Conservation (phyloP, 2,329 filamentous ascomycete species). For the Claviceps cyperi region DNA sequence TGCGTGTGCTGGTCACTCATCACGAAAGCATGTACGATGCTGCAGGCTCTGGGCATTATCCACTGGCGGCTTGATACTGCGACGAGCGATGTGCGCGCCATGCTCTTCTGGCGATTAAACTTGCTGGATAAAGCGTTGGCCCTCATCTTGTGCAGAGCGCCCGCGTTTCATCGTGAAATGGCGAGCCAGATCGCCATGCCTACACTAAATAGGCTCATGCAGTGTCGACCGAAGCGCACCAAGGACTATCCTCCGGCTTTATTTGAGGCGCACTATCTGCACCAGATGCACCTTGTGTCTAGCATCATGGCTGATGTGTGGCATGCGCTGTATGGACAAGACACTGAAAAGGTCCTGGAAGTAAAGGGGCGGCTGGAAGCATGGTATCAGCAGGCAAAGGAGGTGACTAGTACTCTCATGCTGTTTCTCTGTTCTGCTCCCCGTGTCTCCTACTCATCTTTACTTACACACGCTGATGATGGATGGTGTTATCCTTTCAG, state of each 20-base stretch:
- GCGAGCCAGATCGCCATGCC: not conserved
- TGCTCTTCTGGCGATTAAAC: constrained; percentile 3
- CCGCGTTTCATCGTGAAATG: not conserved
- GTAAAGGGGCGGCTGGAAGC: not conserved
- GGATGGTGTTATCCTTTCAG: not conserved
- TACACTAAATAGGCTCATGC: not conserved
- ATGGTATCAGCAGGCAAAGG: not conserved
- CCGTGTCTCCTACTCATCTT: not conserved
- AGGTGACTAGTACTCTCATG: not conserved
- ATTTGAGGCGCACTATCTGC: constrained; percentile 1
- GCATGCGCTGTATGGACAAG: constrained; percentile 2
- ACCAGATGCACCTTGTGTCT: constrained; percentile 2
- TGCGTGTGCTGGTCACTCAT: constrained; percentile 2
- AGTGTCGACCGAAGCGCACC: not conserved
- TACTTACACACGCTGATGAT: not conserved
- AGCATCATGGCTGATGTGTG: constrained; percentile 2
- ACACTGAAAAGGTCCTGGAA: not conserved
- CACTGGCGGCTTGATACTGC: constrained; percentile 1
- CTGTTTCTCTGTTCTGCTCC: not conserved
- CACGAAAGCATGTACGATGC: constrained; percentile 1
- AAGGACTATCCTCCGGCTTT: not conserved
- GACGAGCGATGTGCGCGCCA: not conserved
- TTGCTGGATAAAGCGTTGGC: constrained; percentile 1
- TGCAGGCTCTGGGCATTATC: constrained; percentile 2
- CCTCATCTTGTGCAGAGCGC: constrained; percentile 1